Evolutionary conservation across 192 early-diverging fungal species (phyloP), one percentile per base, ranked within the genome.

Genomic region (Chytriomyces hyalinus): DNA sequence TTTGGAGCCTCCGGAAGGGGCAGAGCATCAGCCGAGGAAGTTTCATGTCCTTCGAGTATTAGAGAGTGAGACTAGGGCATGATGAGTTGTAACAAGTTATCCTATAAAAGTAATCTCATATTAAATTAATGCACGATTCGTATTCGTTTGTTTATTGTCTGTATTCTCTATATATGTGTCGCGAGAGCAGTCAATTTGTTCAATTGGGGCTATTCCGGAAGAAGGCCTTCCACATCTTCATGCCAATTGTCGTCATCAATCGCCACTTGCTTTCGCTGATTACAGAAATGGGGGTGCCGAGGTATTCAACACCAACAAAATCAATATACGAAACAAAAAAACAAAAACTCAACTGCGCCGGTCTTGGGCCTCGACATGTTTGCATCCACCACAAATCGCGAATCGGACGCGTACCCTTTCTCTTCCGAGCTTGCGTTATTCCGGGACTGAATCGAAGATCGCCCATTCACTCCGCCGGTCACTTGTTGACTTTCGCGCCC

Each of bases 191-290:
- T 13, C 15, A 13, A 57, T 57, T 57, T 57, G 20, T 20, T 20
- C 13, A 57, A 57, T 1, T n/a, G 15, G 53, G 13, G 13, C 53
- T 57, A 85, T 61, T 85, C 84, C 1, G 84, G 84, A 1, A 85
- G 61, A 15, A 85, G 71, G 5, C 48, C 70, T n/a, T 75, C 76
- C 22, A 85, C 84, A 63, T 85, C 80, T 71, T 80, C 84, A 50
- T 85, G 80, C 77, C 83, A 85, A 44, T 82, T 81, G 8, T 80
- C 84, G n/a, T 82, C 84, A 6, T 81, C 80, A 13, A 50, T 7
- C 51, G 59, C 20, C 47, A 20, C 48, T 17, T n/a, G 15, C 68
- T 70, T 22, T 62, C 51, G 45, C 50, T 49, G 6, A 28, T 43
- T 47, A 45, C 10, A 49, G 49, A 44, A 64, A 28, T 24, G 5